Base-by-base conservation (phyloP, 2,329 filamentous ascomycete species). In the Diaporthe sp. region DNA sequence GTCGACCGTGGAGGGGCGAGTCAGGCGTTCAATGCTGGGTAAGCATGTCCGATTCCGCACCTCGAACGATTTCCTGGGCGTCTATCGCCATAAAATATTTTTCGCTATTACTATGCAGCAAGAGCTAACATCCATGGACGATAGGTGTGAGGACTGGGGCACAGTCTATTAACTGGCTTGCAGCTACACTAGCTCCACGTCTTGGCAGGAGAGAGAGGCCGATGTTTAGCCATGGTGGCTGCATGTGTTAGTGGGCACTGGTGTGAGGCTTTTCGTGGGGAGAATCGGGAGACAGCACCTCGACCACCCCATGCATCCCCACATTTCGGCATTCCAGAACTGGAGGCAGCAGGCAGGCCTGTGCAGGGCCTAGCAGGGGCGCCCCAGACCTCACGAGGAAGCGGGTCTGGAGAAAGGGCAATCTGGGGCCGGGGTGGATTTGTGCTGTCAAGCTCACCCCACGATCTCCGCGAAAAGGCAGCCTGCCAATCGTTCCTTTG, bases 241-340 rank as follows among this genome's bases (percentile, higher is more conserved):
- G 38, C 22, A 25, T 45, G 30, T 5, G 10, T 7, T 54, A 6
- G 52, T 15, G 52, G 30, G 42, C 45, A 25, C 19, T 40, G 64
- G n/a, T 52, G 47, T 52, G 47, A 54, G 64, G 45, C 47, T 68
- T 52, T 68, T 68, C 64, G 64, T 54, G 64, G 64, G 64, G 64
- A 68, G 64, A 52, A 33, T 33, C 17, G 54, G 54, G 28, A 57
- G 54, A 33, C 58, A 61, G 19, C 61, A 66, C 5, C 5, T 38
- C 10, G 35, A 38, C 35, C 35, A 38, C 35, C 28, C 42, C 61
- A 66, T 35, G n/a, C 6, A 61, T 67, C 61, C 64, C 64, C 64
- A 67, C 64, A 67, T 52, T 67, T 67, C 64, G 64, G 64, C 64
- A 67, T 52, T 67, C 64, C 61, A 67, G 61, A 67, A 67, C 28